Percentiles rank a stretch among this genome's conserved stretches.
phyloP scores from a whole-genome alignment of 768 basidiomycete species.

The Lentinula detonsa region DNA sequence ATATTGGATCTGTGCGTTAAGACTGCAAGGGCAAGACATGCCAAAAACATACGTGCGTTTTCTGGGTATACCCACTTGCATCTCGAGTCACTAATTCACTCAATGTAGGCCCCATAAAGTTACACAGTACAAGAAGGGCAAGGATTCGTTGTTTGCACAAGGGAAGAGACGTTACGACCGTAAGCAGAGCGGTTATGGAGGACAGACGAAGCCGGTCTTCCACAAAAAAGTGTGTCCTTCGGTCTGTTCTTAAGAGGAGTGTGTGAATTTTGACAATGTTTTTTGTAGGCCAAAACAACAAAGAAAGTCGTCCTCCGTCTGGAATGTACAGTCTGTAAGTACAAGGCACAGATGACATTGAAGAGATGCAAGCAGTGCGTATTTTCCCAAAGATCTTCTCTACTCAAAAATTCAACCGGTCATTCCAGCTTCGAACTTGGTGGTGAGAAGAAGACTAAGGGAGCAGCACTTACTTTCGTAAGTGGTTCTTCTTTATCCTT shows the following conservation, averaged over 20 bases:
- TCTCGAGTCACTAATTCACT: constrained; percentile 10
- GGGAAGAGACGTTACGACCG: constrained; percentile 99
- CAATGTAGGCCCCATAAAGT: constrained; percentile 89
- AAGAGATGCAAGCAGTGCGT: constrained; percentile 99
- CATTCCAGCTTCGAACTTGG: constrained; percentile 88
- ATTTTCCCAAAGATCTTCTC: not conserved
- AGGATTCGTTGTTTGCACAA: constrained; percentile 95
- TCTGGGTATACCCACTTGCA: not conserved
- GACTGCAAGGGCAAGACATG: constrained; percentile 96
- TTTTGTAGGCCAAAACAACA: constrained; percentile 82
- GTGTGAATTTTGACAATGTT: not conserved
- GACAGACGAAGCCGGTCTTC: constrained; percentile 99
- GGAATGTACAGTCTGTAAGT: constrained; percentile 98
- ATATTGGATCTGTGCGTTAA: constrained; percentile 20
- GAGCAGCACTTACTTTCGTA: constrained; percentile 92
- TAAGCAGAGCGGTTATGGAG: constrained; percentile 98
- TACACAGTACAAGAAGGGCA: constrained; percentile 99
- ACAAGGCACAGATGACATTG: constrained; percentile 92
- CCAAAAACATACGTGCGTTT: constrained; percentile 93
- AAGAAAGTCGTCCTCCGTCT: constrained; percentile 99
- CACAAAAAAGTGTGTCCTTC: constrained; percentile 86
- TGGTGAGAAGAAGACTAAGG: constrained; percentile 99
- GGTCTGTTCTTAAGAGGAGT: not conserved
- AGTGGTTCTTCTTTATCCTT: constrained; percentile 26
- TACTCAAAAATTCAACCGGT: not conserved